A percentile compares a stretch with the other conserved stretches of the same genome.
Conservation (phyloP, 140 eudicot species). For the Artemisia princeps region DNA sequence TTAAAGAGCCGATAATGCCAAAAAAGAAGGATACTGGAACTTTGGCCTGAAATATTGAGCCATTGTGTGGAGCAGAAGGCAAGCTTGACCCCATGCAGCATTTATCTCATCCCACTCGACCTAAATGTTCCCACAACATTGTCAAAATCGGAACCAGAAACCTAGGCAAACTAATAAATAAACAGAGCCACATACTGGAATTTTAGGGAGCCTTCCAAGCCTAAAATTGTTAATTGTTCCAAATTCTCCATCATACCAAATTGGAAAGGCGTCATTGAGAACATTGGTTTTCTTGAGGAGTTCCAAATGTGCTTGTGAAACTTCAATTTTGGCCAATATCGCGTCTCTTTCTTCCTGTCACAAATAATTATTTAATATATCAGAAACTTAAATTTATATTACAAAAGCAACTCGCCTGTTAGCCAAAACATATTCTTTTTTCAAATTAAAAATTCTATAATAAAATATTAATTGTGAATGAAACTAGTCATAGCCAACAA, state of each 20-base stretch:
- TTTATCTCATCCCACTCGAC: slow-evolving; percentile 80
- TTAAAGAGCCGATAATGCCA: slow-evolving; percentile 1
- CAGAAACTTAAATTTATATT: not conserved
- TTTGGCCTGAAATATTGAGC: slow-evolving; percentile 81
- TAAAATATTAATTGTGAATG: not conserved
- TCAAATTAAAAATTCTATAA: not conserved
- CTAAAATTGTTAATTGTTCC: slow-evolving; percentile 94
- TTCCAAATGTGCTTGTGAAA: slow-evolving; percentile 89
- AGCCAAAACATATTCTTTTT: slow-evolving; percentile 4
- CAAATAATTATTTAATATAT: slow-evolving; percentile 14
- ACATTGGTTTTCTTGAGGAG: slow-evolving; percentile 77
- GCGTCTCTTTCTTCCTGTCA: slow-evolving; percentile 89
- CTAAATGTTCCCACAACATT: slow-evolving; percentile 32
- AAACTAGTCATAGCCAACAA: no score
- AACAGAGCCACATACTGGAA: slow-evolving; percentile 40
- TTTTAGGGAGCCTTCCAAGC: slow-evolving; percentile 87
- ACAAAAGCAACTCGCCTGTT: not conserved
- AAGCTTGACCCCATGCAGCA: slow-evolving; percentile 99
- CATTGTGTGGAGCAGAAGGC: slow-evolving; percentile 94
- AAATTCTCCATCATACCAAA: slow-evolving; percentile 86
- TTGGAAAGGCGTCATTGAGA: slow-evolving; percentile 86
- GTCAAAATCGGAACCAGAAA: slow-evolving; percentile 13
- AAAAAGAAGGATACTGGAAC: slow-evolving; percentile 61
- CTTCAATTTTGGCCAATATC: slow-evolving; percentile 84
- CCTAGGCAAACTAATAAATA: not conserved